A percentile compares a stretch with the other conserved stretches of the same genome.
Evolutionary conservation across 352 stramenopile species (phyloP).

Genomic region (Pythium brachiatum): DNA sequence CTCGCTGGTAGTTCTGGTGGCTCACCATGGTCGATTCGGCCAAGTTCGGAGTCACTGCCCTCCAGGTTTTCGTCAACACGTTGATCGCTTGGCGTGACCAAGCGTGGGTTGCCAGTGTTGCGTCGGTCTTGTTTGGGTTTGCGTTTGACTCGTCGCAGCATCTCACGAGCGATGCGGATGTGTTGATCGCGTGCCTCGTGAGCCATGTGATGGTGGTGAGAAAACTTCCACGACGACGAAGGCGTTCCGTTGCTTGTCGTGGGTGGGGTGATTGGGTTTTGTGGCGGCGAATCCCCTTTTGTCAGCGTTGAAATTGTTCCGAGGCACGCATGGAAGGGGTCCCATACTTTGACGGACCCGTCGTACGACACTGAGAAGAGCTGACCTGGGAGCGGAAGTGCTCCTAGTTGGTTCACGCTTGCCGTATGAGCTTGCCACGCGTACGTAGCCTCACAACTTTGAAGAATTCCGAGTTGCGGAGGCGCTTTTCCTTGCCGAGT

Average conservation of each 20-base stretch:
- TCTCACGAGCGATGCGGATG: conserved; percentile 36
- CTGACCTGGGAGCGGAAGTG: conserved; percentile 36
- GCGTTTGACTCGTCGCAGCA: conserved; percentile 39
- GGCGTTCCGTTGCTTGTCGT: conserved; percentile 16
- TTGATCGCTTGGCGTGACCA: neutral
- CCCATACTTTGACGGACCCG: conserved; percentile 50
- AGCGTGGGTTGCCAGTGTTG: neutral
- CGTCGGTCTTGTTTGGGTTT: conserved; percentile 23
- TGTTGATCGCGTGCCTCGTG: conserved; percentile 35
- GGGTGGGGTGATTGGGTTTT: neutral
- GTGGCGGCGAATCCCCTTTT: neutral
- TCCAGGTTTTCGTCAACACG: neutral
- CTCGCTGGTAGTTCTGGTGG: neutral
- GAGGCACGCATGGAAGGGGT: conserved; percentile 33
- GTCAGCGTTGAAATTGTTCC: conserved; percentile 46
- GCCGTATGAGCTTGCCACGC: conserved; percentile 45
- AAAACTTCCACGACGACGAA: conserved; percentile 48
- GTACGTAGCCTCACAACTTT: conserved; percentile 27
- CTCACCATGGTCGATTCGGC: neutral
- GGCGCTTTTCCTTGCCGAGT: neutral
- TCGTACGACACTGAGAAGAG: conserved; percentile 53
- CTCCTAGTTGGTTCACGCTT: conserved; percentile 34
- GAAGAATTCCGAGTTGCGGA: neutral
- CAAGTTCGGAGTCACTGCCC: neutral
- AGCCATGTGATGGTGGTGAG: conserved; percentile 29